Base-by-base conservation (phyloP, 2,329 filamentous ascomycete genomes). In the Penicillium oxalicum region DNA sequence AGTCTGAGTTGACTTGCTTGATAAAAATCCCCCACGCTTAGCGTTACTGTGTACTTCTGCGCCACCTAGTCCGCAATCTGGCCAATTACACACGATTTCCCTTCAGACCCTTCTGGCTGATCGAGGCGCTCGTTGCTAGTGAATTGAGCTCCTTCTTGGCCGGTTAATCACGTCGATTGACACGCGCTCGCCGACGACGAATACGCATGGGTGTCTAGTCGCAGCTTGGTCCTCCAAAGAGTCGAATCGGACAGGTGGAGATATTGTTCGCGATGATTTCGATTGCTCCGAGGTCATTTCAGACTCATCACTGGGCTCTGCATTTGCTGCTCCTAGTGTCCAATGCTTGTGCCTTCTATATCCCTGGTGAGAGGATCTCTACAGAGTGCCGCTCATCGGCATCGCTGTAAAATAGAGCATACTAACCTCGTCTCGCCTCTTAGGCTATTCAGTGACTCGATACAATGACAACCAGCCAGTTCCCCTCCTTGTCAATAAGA, bases 401-500 rank as follows among this genome's bases (percentile, higher is more conserved):
- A 9, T 13, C 41, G 25, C 8, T 33, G 18, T 12, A 24, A 36
- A 13, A 38, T 25, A n/a, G 13, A 12, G 24, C 42, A 12, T n/a
- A 13, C 18, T 51, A 37, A 38, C 9, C 42, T 54, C 58, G 32
- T 61, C 49, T 28, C 29, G 8, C 38, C 9, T 49, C n/a, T 26
- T 52, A 86, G 89, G 89, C 57, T 93, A 87, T 77, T 94, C 89
- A 5, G 83, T 91, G 63, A 86, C 84, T 64, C 88, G 82, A 62
- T 94, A 94, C 66, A 78, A 77, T 56, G 81, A 90, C 55, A 80
- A 82, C 66, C 86, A 94, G 59, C 76, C 82, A 9, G 86, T 95
- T 35, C 88, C 89, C 1, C 76, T 95, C n/a, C 82, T 91, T 48
- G 87, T 93, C 56, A 95, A 95, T 74, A 95, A 95, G 69, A 84